Evolutionary conservation across 306 rosid species (phyloP), one percentile per base, ranked within the genome.

Genomic region (Pterocarpus santalinus): DNA sequence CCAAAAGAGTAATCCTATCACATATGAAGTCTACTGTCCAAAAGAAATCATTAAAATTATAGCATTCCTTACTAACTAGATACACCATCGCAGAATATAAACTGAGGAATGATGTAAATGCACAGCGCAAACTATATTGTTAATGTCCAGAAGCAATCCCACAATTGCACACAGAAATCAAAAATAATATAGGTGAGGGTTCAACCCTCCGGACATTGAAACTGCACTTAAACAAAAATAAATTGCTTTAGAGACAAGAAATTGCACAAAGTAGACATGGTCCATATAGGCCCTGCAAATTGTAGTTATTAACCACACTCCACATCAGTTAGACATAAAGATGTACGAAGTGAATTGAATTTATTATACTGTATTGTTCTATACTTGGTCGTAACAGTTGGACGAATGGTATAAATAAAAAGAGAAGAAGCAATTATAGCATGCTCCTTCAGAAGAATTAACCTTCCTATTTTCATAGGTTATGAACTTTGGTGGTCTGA

Each of bases 101-200:
- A 61, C 22, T 43, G 47, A 60, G 39, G 73, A 4, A 43, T 43
- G 47, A 43, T 6, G 11, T 9, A 43, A 1, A 43, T 43, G 47
- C 47, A 6, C 8, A 43, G 8, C 9, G 47, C 47, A 8, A 38
- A 4, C 49, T 43, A 43, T 33, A 38, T 6, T 47, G 80, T 44
- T 38, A 22, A 70, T 64, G 80, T 58, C 73, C 14, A 66, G 65
- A 63, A 74, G 69, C 35, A 55, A 49, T 72, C 57, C 74, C 68
- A 69, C 2, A 38, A 15, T 8, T 65, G 49, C 51, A 65, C 49
- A 65, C 39, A 65, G n/a, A 9, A 38, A 65, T 33, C 16, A 14
- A 47, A 32, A 38, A 28, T 69, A 30, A 69, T 7, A 69, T 12
- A 67, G 15, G 17, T 47, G 28, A 22, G 60, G 75, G 11, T 28